Evolutionary conservation across 2,329 filamentous ascomycete genomes (phyloP), one percentile per base, ranked within the genome.

Genomic region (Sporothrix phasma): DNA sequence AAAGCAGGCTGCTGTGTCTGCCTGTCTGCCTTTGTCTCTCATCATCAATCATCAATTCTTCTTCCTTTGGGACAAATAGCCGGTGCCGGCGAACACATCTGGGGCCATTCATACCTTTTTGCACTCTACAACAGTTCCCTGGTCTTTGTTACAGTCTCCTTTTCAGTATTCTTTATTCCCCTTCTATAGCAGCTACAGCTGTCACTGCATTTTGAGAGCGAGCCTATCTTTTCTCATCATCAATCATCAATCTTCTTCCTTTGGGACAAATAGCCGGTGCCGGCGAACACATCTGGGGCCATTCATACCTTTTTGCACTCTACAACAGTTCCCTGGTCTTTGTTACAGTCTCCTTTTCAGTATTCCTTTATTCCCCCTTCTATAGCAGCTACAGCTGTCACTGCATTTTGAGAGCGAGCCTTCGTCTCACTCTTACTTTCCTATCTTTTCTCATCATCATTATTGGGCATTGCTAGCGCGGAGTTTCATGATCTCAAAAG

Each of bases 401-500:
- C 49, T 61, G 43, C 49, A 11, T 47, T 31, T 26, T 11, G 17
- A 11, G 37, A 29, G 39, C 54, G 37, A 31, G 39, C 24, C 34
- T 59, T 26, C 45, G 46, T 56, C 31, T 22, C 34, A 26, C 53
- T 7, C 31, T 43, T 37, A 51, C 46, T 15, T 39, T 49, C 29
- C 19, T 24, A 17, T 41, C 17, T 54, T 64, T 39, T 49, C 24
- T 17, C 49, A 15, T 11, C 64, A 17, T 45, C 41, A 17, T 15
- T 53, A 29, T 37, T 49, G 13, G 47, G 43, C 61, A n/a, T 43
- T 61, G 67, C 64, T 64, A 70, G 68, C 69, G 69, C 66, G 69
- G 68, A 75, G 66, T 59, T 68, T 69, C 31, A 51, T 24, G 34
- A 46, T 53, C 24, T 26, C 34, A 47, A 39, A 39, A 53, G 64